Evolutionary conservation across 192 early-diverging fungal species (phyloP).

Genomic region (Linnemannia exigua): DNA sequence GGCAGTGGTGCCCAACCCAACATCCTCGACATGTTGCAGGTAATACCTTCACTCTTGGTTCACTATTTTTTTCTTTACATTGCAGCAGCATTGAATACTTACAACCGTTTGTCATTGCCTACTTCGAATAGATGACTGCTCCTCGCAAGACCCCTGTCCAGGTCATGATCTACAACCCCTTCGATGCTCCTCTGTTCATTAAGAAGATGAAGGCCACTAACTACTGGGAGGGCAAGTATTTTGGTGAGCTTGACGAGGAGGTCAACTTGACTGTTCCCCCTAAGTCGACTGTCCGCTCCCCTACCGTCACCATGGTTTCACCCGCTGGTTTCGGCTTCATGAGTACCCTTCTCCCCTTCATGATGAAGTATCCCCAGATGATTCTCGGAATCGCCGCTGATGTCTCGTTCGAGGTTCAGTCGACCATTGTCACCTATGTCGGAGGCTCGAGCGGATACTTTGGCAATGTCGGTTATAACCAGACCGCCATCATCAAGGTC

Average conservation of each 20-base stretch:
- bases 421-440: slow-evolving; percentile 39
- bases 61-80: not conserved
- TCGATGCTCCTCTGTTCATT: slow-evolving; percentile 64
- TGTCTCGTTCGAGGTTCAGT: slow-evolving; percentile 46
- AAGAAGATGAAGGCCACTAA: slow-evolving; percentile 59
- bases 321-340: slow-evolving; percentile 43
- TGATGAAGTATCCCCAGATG: slow-evolving; percentile 30
- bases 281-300: slow-evolving; percentile 34
- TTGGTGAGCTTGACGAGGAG: slow-evolving; percentile 65
- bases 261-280: slow-evolving; percentile 49
- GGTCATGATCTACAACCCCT: slow-evolving; percentile 70
- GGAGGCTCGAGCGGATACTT: slow-evolving; percentile 31
- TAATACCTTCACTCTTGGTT: not conserved
- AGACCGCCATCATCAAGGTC: slow-evolving; percentile 43
- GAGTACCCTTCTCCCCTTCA: slow-evolving; percentile 34
- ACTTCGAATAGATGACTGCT: not conserved
- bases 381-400: slow-evolving; percentile 19
- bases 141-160: slow-evolving; percentile 54
- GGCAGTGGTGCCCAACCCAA: slow-evolving; percentile 38
- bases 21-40: slow-evolving; percentile 40
- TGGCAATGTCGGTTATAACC: slow-evolving; percentile 39
- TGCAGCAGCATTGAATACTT: not conserved
- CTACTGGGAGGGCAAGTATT: slow-evolving; percentile 56
- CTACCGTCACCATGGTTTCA: slow-evolving; percentile 47
- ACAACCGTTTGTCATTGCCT: not conserved